These are phyloP conservation scores for Penicillium sp. DNA, from an alignment of 2,329 filamentous ascomycete species.

Conservation along the genomic window DNA sequence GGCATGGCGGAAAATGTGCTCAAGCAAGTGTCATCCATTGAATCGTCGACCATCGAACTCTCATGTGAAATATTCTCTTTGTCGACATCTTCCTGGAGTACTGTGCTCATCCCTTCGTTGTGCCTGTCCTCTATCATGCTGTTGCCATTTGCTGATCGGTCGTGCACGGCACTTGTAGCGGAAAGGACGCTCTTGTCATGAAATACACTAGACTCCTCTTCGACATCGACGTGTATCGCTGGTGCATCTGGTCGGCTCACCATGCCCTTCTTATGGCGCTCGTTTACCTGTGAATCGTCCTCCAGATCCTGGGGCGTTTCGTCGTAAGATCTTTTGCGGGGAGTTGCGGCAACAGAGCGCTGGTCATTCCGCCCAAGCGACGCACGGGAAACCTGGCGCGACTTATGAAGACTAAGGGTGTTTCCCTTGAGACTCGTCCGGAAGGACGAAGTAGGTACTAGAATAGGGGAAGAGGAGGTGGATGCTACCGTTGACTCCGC, in stretches of 20 bases:
- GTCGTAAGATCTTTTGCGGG: slow-evolving; percentile 26
- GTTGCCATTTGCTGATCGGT: slow-evolving; percentile 28
- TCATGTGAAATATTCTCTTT: slow-evolving; percentile 26
- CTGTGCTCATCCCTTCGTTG: slow-evolving; percentile 45
- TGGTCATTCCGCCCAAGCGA: slow-evolving; percentile 13
- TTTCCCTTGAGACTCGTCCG: slow-evolving; percentile 1
- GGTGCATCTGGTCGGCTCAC: slow-evolving; percentile 19
- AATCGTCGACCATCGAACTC: slow-evolving; percentile 31
- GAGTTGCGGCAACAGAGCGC: slow-evolving; percentile 10
- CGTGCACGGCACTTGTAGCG: slow-evolving; percentile 8
- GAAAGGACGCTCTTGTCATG: slow-evolving; percentile 21
- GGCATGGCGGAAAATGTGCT: slow-evolving; percentile 88
- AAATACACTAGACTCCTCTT: slow-evolving; percentile 26
- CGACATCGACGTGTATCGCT: slow-evolving; percentile 28
- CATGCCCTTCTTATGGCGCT: slow-evolving; percentile 31
- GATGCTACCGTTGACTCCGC: background rate
- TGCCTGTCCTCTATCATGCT: slow-evolving; percentile 40
- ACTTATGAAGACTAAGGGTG: slow-evolving; percentile 15
- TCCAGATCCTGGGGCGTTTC: slow-evolving; percentile 23
- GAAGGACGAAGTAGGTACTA: slow-evolving; percentile 2
- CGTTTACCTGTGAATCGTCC: slow-evolving; percentile 13
- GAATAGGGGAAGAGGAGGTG: slow-evolving; percentile 1
- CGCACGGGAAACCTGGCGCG: slow-evolving; percentile 13
- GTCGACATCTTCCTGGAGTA: slow-evolving; percentile 31
- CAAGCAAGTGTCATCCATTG: slow-evolving; percentile 54